Evolutionary conservation across 257 asterid species (phyloP).

Genomic region (Rhazya stricta): DNA sequence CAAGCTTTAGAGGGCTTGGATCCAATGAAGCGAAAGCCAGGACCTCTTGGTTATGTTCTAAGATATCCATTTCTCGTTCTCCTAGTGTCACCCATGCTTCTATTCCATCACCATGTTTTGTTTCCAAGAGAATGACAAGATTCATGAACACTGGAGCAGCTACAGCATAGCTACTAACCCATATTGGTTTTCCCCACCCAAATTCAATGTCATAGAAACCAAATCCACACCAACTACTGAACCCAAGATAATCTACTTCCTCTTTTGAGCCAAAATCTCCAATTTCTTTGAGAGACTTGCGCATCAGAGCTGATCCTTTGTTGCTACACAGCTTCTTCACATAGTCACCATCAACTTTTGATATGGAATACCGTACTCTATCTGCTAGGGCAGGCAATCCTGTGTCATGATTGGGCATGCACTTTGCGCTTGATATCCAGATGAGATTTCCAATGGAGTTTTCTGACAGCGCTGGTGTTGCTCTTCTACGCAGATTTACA

Average conservation of each 20-base stretch:
- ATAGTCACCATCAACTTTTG: conserved; percentile 32
- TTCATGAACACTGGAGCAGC: conserved; percentile 54
- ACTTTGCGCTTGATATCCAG: conserved; percentile 53
- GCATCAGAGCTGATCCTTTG: conserved; percentile 39
- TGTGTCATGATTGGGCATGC: neutral
- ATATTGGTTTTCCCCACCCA: conserved; percentile 77
- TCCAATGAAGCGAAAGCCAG: conserved; percentile 31
- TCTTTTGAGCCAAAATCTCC: conserved; percentile 37
- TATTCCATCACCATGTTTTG: conserved; percentile 48
- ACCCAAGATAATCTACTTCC: conserved; percentile 42
- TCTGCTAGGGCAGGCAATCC: conserved; percentile 32
- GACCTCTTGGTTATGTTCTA: conserved; percentile 40
- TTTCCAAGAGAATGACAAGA: conserved; percentile 48
- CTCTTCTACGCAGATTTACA: conserved; percentile 54
- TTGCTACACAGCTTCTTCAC: conserved; percentile 40
- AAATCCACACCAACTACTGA: conserved; percentile 73
- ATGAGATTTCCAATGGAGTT: conserved; percentile 53
- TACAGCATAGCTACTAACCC: conserved; percentile 58
- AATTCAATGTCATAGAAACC: conserved; percentile 67
- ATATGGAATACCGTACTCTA: conserved; percentile 33
- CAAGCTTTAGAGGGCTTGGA: conserved; percentile 44
- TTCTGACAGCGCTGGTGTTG: conserved; percentile 34
- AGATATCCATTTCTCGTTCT: conserved; percentile 46
- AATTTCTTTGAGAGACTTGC: conserved; percentile 39
- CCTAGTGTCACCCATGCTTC: conserved; percentile 94